Percentiles rank a stretch among this genome's conserved stretches.
phyloP scores from a whole-genome alignment of 208 protist species.

The Tritrichomonas musculus region DNA sequence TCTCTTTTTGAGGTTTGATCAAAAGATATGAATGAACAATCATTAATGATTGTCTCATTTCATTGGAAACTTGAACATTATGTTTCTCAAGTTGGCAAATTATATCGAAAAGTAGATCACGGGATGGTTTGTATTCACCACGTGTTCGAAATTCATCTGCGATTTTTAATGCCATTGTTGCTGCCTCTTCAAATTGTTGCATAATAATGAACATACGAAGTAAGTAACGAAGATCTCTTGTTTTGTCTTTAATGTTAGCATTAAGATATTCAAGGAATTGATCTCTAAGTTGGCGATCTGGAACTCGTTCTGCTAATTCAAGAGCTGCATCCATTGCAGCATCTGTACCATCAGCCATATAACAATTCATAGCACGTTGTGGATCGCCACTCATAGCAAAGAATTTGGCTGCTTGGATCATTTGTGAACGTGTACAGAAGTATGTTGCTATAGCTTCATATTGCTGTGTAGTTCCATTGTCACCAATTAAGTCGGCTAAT shows the following conservation, averaged over 20 bases:
- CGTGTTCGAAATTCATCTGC: not conserved
- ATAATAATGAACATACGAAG: conserved; percentile 17
- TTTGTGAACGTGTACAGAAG: not conserved
- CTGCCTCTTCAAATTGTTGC: not conserved
- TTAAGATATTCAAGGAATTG: not conserved
- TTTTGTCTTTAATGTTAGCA: not conserved
- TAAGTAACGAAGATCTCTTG: not conserved
- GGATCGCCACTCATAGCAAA: not conserved
- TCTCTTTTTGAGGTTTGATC: not conserved
- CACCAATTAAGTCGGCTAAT: not conserved
- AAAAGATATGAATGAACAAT: conserved; percentile 7
- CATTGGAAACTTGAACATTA: not conserved
- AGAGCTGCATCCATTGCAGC: not conserved
- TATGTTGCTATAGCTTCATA: not conserved
- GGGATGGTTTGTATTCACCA: not conserved
- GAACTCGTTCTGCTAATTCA: not conserved
- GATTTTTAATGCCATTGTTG: not conserved
- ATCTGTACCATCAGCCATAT: not conserved
- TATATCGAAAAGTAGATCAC: not conserved
- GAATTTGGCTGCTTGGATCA: not conserved
- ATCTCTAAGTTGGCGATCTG: not conserved
- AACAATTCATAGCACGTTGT: not conserved
- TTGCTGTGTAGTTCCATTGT: not conserved
- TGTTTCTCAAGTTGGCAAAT: not conserved
- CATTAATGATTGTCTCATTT: not conserved